Base-by-base conservation (phyloP, 2,329 filamentous ascomycete genomes). In the Trichocomaceae sp. region DNA sequence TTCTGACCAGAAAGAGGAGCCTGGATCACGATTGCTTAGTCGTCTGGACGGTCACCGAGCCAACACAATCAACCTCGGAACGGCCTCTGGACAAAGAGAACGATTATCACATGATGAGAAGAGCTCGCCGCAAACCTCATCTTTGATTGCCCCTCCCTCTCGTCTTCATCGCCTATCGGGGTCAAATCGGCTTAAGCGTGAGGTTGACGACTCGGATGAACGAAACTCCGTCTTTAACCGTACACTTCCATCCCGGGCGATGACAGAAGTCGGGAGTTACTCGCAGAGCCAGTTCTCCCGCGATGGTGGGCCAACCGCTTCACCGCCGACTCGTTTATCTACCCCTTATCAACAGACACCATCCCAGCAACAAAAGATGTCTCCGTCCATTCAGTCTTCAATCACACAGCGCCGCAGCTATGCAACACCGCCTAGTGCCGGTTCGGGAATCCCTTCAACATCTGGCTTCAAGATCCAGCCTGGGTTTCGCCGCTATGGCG, bases 161-260 rank as follows among this genome's bases (percentile, higher is more conserved):
- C 66, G 73, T 35, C 61, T 74, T n/a, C 69, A 66, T 52, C 72
- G 75, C 50, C 65, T 70, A 2, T 72, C 74, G 1, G 68, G 70
- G 7, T 67, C 70, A 20, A 59, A 73, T 29, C 70, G 72, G 10
- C 66, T 64, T 47, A 69, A 70, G 57, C 67, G 71, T 37, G 58
- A 66, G 29, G n/a, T n/a, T n/a, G 61, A 66, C 3, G 72, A 75
- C 20, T 56, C 59, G 31, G 58, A 65, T 35, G 66, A 67, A 47
- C 66, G 63, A 41, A 61, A 58, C 46, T 68, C 60, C 31, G 62
- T 67, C 3, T 62, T 63, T 29, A 62, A 55, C 39, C 72, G 74
- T 26, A 71, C 75, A 4, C 57, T 73, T n/a, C 37, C 50, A 20
- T 72, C 73, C 17, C 66, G 75, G 54, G 72, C 73, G 26, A 69